Conservation (phyloP, 1,284 basidiomycete species). For the Microstroma glucosiphilum region DNA sequence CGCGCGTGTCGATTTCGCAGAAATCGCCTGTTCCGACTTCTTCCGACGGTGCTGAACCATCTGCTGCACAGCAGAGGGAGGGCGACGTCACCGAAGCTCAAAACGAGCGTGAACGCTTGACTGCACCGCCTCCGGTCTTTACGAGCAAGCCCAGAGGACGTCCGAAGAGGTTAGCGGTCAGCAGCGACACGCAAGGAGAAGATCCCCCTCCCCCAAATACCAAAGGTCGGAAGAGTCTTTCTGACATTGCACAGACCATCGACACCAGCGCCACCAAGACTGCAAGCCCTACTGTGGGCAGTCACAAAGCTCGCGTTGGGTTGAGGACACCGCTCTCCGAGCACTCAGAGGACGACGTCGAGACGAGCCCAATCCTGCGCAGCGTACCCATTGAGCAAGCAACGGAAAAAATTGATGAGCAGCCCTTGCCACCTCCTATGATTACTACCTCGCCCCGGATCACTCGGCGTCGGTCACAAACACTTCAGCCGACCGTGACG, state of each 20-base stretch:
- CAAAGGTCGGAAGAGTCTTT: neutral
- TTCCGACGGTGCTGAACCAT: neutral
- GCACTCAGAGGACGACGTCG: slow-evolving; percentile 2
- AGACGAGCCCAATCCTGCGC: neutral
- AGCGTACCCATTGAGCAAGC: neutral
- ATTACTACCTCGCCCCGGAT: neutral
- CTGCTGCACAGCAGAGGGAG: neutral
- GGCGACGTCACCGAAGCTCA: neutral
- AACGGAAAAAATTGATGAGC: neutral
- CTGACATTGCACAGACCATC: neutral
- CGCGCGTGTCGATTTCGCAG: too few species aligned
- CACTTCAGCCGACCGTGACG: neutral
- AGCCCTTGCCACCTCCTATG: neutral
- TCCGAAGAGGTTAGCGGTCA: too few species aligned
- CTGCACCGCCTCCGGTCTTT: too few species aligned
- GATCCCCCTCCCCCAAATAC: too few species aligned
- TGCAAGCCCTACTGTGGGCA: too few species aligned
- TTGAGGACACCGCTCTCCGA: neutral
- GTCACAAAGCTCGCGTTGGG: neutral
- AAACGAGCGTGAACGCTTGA: neutral
- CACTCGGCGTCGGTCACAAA: neutral
- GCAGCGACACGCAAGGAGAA: neutral
- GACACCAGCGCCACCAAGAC: neutral
- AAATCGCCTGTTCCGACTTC: too few species aligned
- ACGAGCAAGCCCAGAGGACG: too few species aligned